Percentiles rank a stretch among this genome's conserved stretches.
These are phyloP conservation scores for Coemansia sp. DNA, from an alignment of 192 early-diverging fungal genomes.

Conservation along the genomic window DNA sequence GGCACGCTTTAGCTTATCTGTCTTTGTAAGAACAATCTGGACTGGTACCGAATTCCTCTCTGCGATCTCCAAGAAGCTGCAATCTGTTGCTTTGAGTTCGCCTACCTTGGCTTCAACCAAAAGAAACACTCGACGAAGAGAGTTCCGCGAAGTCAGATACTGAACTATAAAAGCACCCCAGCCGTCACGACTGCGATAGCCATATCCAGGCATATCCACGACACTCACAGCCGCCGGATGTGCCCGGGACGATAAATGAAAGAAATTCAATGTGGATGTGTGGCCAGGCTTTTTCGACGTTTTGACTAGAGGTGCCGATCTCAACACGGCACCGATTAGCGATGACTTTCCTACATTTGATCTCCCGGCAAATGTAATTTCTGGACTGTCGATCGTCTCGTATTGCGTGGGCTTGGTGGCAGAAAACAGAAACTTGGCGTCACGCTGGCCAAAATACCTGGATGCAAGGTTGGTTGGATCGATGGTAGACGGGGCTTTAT, in stretches of 20 bases:
- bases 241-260: conserved; percentile 25
- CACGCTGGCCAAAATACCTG: conserved; percentile 33
- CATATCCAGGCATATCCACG: conserved; percentile 60
- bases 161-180: conserved; percentile 54
- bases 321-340: conserved; percentile 45
- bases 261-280: conserved; percentile 48
- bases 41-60: conserved; percentile 25
- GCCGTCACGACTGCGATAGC: conserved; percentile 51
- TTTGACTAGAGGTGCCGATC: conserved; percentile 34
- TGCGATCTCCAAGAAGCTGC: conserved; percentile 40
- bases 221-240: conserved; percentile 26
- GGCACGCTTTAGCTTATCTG: conserved; percentile 42
- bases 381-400: conserved; percentile 20
- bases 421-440: conserved; percentile 43
- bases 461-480: neutral
- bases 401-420: conserved; percentile 36
- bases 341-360: conserved; percentile 58
- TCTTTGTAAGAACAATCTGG: conserved; percentile 51
- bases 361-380: conserved; percentile 54
- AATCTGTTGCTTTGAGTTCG: conserved; percentile 49
- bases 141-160: conserved; percentile 41
- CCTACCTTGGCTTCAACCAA: conserved; percentile 56
- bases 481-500: neutral
- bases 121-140: conserved; percentile 47
- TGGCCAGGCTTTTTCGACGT: conserved; percentile 55